phyloP scores from a whole-genome alignment of 495 filamentous ascomycete species.

The Trichoderma virens region DNA sequence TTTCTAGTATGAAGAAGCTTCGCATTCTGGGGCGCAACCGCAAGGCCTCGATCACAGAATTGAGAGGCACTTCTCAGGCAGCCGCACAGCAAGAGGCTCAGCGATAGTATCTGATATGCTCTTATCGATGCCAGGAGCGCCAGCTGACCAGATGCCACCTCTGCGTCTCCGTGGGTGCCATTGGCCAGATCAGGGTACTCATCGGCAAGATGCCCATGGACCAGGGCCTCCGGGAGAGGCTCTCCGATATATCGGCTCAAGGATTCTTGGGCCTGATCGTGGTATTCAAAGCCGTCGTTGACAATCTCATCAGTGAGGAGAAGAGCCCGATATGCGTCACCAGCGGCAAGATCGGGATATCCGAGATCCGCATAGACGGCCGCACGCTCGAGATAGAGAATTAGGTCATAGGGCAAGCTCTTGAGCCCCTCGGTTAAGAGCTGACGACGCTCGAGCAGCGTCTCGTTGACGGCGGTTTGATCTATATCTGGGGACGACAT shows the following conservation, averaged over 20 bases:
- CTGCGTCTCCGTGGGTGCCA: slow-evolving; percentile 18
- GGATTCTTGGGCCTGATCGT: slow-evolving; percentile 44
- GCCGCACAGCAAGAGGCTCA: slow-evolving; percentile 56
- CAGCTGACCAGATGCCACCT: slow-evolving; percentile 25
- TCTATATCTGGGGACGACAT: slow-evolving; percentile 1
- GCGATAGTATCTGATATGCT: slow-evolving; percentile 49
- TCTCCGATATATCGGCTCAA: slow-evolving; percentile 24
- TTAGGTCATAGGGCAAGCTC: slow-evolving; percentile 64
- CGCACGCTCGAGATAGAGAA: slow-evolving; percentile 66
- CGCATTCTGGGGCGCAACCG: slow-evolving; percentile 31
- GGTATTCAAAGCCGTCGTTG: slow-evolving; percentile 61
- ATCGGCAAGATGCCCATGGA: slow-evolving; percentile 33
- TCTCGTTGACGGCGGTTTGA: not conserved
- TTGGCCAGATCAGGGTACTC: slow-evolving; percentile 10
- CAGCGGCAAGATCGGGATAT: slow-evolving; percentile 83
- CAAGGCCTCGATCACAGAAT: slow-evolving; percentile 52
- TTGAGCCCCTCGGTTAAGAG: slow-evolving; percentile 40
- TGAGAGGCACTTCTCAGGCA: slow-evolving; percentile 62
- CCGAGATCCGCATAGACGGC: slow-evolving; percentile 62
- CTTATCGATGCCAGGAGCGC: slow-evolving; percentile 38
- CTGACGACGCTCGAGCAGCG: slow-evolving; percentile 37
- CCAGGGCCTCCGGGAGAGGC: slow-evolving; percentile 28
- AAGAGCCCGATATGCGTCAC: slow-evolving; percentile 84
- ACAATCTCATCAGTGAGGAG: slow-evolving; percentile 73
- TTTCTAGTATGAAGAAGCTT: slow-evolving; percentile 39